Evolutionary conservation across 805 yeast species (phyloP).

Genomic region (Zygosaccharomyces bisporus): DNA sequence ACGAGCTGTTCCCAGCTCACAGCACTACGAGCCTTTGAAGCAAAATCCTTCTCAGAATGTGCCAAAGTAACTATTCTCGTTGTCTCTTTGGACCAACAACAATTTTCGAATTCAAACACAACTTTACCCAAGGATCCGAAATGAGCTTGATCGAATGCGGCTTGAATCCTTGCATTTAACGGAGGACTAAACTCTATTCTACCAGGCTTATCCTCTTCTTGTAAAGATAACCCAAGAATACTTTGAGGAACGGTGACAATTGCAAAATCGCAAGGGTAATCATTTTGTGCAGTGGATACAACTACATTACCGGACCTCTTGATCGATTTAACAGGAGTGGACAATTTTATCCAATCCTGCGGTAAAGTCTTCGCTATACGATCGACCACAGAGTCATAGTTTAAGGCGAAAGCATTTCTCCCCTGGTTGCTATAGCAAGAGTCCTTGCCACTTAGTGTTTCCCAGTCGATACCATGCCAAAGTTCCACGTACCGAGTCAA

Average conservation of each 20-base stretch:
- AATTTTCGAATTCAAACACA: slow-evolving; percentile 57
- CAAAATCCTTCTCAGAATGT: slow-evolving; percentile 21
- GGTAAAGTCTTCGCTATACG: slow-evolving; percentile 43
- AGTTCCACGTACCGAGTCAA: slow-evolving; percentile 58
- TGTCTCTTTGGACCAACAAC: slow-evolving; percentile 57
- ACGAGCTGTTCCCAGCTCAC: slow-evolving; percentile 18
- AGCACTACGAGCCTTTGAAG: slow-evolving; percentile 21
- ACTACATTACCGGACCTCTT: slow-evolving; percentile 29
- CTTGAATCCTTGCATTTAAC: slow-evolving; percentile 45
- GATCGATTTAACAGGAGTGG: slow-evolving; percentile 41
- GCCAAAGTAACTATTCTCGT: slow-evolving; percentile 50
- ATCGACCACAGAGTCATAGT: slow-evolving; percentile 50
- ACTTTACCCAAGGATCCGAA: slow-evolving; percentile 74
- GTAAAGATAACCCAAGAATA: slow-evolving; percentile 45
- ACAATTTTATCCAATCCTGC: slow-evolving; percentile 37
- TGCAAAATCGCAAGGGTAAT: slow-evolving; percentile 47
- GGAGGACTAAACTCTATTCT: slow-evolving; percentile 54
- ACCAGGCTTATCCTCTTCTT: slow-evolving; percentile 32
- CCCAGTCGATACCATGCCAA: slow-evolving; percentile 79
- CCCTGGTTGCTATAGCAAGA: slow-evolving; percentile 72
- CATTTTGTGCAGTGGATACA: slow-evolving; percentile 37
- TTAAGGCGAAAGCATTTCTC: slow-evolving; percentile 64
- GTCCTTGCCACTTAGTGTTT: slow-evolving; percentile 60
- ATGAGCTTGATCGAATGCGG: slow-evolving; percentile 47
- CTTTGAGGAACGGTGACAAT: slow-evolving; percentile 80